Percentiles rank a stretch among this genome's conserved stretches.
Conservation (phyloP, 257 asterid genomes). For the Solanum gracilifrons region DNA sequence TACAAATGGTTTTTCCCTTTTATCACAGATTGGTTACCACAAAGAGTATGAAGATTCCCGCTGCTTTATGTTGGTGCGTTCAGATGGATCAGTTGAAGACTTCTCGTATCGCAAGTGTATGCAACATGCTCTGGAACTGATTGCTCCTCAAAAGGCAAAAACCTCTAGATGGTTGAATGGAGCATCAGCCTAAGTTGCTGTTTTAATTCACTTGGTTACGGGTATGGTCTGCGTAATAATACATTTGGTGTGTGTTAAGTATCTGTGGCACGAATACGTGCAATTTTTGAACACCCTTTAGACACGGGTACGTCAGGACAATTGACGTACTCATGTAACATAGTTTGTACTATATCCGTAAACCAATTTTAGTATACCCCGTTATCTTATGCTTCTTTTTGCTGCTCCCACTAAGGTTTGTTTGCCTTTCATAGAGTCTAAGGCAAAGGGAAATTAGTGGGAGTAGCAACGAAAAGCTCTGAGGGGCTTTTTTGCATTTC, state of each 20-base stretch:
- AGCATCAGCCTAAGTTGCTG: neutral
- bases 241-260: neutral
- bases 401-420: constrained; percentile 90
- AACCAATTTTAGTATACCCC: constrained; percentile 38
- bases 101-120: constrained; percentile 80
- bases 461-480: constrained; percentile 99
- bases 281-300: neutral
- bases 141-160: constrained; percentile 41
- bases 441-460: constrained; percentile 85
- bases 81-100: constrained; percentile 79
- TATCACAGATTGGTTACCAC: constrained; percentile 66
- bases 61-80: constrained; percentile 62
- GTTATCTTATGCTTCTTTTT: constrained; percentile 79
- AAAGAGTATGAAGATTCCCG: constrained; percentile 46
- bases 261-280: neutral
- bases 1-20: neutral
- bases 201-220: neutral
- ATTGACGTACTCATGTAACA: neutral
- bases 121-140: constrained; percentile 37
- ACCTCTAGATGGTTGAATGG: constrained; percentile 22
- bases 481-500: constrained; percentile 54
- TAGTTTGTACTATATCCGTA: neutral
- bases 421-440: constrained; percentile 35
- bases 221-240: neutral
- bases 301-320: neutral